Percentiles rank a stretch among this genome's conserved stretches.
These are phyloP conservation scores for Chaetomium strumarium DNA, from an alignment of 2,329 filamentous ascomycete genomes.

Conservation along the genomic window DNA sequence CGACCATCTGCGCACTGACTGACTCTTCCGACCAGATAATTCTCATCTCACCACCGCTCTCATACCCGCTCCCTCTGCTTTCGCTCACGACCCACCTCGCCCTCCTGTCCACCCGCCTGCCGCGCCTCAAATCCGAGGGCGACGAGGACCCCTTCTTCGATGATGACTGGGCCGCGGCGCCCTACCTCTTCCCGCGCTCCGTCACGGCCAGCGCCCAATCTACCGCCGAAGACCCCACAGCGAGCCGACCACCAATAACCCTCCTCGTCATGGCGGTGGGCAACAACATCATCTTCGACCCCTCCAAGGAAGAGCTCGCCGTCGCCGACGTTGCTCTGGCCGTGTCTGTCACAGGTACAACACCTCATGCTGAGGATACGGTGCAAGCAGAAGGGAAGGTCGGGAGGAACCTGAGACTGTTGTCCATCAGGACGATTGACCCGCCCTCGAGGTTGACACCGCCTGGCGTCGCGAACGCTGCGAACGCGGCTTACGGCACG, in stretches of 20 bases:
- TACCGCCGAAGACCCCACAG: conserved; percentile 23
- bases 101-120: conserved; percentile 78
- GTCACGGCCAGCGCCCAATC: conserved; percentile 25
- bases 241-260: conserved; percentile 71
- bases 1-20: not conserved
- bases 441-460: conserved; percentile 68
- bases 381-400: not conserved
- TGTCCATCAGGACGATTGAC: conserved; percentile 68
- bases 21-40: conserved; percentile 72
- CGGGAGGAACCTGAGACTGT: conserved; percentile 47
- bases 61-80: conserved; percentile 87
- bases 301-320: conserved; percentile 81
- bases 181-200: conserved; percentile 63
- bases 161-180: conserved; percentile 89
- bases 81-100: conserved; percentile 92
- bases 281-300: conserved; percentile 89
- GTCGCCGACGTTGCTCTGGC: conserved; percentile 88
- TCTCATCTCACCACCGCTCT: conserved; percentile 85
- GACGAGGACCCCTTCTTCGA: conserved; percentile 98
- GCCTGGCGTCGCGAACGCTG: conserved; percentile 60
- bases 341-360: conserved; percentile 61
- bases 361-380: not conserved
- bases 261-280: conserved; percentile 83
- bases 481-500: conserved; percentile 49
- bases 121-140: conserved; percentile 75